Evolutionary conservation across 768 basidiomycete species (phyloP).

Genomic region (Lyophyllum decastes): DNA sequence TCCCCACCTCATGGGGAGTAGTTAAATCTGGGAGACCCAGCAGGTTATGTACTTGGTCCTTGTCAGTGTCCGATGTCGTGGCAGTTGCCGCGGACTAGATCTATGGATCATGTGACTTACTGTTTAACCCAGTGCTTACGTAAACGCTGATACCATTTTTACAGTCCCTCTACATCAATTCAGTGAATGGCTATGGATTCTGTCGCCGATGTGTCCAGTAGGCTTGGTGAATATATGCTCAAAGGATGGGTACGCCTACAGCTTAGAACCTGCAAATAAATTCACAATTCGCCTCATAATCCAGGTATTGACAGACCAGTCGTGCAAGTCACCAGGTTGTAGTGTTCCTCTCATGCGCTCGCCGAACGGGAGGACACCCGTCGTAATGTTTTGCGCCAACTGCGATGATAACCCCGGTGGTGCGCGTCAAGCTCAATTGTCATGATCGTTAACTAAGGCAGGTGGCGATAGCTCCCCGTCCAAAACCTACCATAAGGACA

Average conservation of each 20-base stretch:
- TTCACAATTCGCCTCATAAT: not conserved
- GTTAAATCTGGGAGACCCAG: not conserved
- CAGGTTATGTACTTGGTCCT: not conserved
- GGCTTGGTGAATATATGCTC: slow-evolving; percentile 71
- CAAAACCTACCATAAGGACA: slow-evolving; percentile 6
- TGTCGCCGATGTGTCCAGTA: slow-evolving; percentile 57
- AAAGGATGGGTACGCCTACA: slow-evolving; percentile 66
- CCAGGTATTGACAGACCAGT: slow-evolving; percentile 65
- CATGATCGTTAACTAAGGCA: slow-evolving; percentile 10
- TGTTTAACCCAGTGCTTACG: not conserved
- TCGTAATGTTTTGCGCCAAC: slow-evolving; percentile 59
- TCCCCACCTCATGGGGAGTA: slow-evolving; percentile 49
- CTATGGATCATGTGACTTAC: slow-evolving; percentile 3
- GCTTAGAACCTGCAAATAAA: not conserved
- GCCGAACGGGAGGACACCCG: slow-evolving; percentile 48
- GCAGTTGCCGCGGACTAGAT: slow-evolving; percentile 18
- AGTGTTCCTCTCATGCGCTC: slow-evolving; percentile 75
- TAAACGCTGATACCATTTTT: not conserved
- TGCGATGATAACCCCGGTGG: slow-evolving; percentile 45
- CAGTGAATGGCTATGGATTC: slow-evolving; percentile 41
- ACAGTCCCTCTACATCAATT: no score
- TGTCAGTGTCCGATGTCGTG: slow-evolving; percentile 27
- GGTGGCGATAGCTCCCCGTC: slow-evolving; percentile 8
- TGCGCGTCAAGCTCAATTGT: slow-evolving; percentile 1
- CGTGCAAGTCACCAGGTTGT: slow-evolving; percentile 59